These are phyloP conservation scores for Chrysosporium queenslandicum DNA, from an alignment of 2,329 filamentous ascomycete species.

Conservation along the genomic window DNA sequence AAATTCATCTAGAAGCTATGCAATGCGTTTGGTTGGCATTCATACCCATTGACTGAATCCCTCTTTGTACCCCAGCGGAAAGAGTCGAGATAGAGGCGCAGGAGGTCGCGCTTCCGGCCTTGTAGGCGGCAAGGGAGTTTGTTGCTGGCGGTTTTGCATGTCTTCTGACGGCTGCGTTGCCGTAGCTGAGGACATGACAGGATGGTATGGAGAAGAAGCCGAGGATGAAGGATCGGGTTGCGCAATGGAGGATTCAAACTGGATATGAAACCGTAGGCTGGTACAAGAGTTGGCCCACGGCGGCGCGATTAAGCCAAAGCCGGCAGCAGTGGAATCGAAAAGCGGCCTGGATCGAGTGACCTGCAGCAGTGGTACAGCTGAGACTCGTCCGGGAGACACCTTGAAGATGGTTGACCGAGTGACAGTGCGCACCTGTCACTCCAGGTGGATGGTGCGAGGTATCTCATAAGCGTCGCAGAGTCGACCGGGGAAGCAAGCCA, in stretches of 20 bases:
- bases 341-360: constrained; percentile 23
- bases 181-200: constrained; percentile 14
- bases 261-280: constrained; percentile 10
- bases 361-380: constrained; percentile 19
- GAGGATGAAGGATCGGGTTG: constrained; percentile 8
- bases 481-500: background rate
- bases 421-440: constrained; percentile 17
- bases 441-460: background rate
- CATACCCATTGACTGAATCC: constrained; percentile 72
- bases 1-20: constrained; percentile 12
- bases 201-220: constrained; percentile 10
- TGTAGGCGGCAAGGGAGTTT: constrained; percentile 19
- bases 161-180: constrained; percentile 23
- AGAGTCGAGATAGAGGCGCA: constrained; percentile 43
- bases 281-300: constrained; percentile 1
- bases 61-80: constrained; percentile 85
- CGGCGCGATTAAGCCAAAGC: constrained; percentile 14
- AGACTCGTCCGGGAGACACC: constrained; percentile 23
- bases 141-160: constrained; percentile 19
- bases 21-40: background rate
- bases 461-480: constrained; percentile 3
- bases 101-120: constrained; percentile 28
- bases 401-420: constrained; percentile 21
- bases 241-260: constrained; percentile 15
- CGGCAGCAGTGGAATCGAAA: constrained; percentile 15